Percentiles rank a stretch among this genome's conserved stretches.
Conservation (phyloP, 2,329 filamentous ascomycete genomes). For the Neospermospora avenae region DNA sequence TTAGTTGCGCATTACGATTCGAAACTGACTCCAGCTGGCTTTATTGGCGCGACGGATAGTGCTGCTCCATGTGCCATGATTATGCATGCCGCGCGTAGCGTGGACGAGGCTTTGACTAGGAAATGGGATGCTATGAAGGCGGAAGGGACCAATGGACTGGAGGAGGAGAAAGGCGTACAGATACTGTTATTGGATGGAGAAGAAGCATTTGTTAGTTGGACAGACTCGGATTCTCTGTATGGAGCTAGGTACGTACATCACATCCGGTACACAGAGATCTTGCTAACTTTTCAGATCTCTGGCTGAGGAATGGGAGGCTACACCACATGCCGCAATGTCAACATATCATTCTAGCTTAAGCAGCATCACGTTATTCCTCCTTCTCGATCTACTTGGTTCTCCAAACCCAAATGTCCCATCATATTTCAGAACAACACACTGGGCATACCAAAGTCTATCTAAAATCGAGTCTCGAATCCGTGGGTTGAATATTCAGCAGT, state of each 20-base stretch:
- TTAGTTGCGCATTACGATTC: conserved; percentile 94
- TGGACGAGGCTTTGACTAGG: conserved; percentile 74
- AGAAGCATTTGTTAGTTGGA: conserved; percentile 85
- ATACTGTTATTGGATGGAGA: conserved; percentile 90
- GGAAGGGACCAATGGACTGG: conserved; percentile 55
- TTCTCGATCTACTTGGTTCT: conserved; percentile 84
- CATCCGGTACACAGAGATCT: not conserved
- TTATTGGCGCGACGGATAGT: conserved; percentile 91
- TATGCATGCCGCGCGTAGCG: conserved; percentile 76
- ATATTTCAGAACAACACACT: conserved; percentile 87
- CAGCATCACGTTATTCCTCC: conserved; percentile 82
- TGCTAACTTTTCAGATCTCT: conserved; percentile 53
- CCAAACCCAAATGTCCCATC: conserved; percentile 70
- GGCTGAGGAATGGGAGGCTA: conserved; percentile 75
- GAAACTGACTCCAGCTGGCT: conserved; percentile 74
- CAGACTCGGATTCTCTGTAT: conserved; percentile 78
- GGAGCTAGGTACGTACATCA: conserved; percentile 64
- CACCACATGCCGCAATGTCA: conserved; percentile 67
- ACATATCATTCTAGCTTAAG: conserved; percentile 70
- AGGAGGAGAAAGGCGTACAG: conserved; percentile 80
- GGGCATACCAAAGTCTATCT: conserved; percentile 82
- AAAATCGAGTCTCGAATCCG: conserved; percentile 72
- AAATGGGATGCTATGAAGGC: conserved; percentile 76
- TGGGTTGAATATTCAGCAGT: conserved; percentile 61
- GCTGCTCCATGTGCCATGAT: conserved; percentile 93